Evolutionary conservation across 192 early-diverging fungal genomes (phyloP).

Genomic region (Chytriomyces sp.): DNA sequence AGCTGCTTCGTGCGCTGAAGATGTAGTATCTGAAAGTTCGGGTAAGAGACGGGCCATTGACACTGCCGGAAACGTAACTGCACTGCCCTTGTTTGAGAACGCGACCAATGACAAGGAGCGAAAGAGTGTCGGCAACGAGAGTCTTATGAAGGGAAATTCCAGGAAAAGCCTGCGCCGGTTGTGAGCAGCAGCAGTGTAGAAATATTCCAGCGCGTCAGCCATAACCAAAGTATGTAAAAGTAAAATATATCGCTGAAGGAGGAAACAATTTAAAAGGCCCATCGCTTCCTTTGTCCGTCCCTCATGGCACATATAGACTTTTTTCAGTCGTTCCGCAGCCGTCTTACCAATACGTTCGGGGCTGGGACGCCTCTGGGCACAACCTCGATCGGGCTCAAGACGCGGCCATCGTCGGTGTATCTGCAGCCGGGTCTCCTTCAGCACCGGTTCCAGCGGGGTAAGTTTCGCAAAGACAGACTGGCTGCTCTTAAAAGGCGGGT

Average conservation of each 20-base stretch:
- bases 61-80: not conserved
- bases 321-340: not conserved
- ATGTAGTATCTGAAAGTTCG: not conserved
- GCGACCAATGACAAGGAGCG: no score
- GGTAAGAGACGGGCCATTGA: not conserved
- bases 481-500: no score
- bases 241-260: not conserved
- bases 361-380: not conserved
- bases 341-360: not conserved
- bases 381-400: not conserved
- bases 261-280: not conserved
- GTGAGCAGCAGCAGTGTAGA: not conserved
- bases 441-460: not conserved
- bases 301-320: not conserved
- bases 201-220: not conserved
- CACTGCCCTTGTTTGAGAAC: not conserved
- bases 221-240: not conserved
- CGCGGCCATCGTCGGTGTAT: slow-evolving; percentile 4
- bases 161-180: not conserved
- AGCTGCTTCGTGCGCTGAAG: not conserved
- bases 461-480: not conserved
- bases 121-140: not conserved
- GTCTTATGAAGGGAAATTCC: not conserved
- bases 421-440: not conserved
- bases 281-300: not conserved